Conservation (phyloP, 2,329 filamentous ascomycete species). For the Fusarium nanum region DNA sequence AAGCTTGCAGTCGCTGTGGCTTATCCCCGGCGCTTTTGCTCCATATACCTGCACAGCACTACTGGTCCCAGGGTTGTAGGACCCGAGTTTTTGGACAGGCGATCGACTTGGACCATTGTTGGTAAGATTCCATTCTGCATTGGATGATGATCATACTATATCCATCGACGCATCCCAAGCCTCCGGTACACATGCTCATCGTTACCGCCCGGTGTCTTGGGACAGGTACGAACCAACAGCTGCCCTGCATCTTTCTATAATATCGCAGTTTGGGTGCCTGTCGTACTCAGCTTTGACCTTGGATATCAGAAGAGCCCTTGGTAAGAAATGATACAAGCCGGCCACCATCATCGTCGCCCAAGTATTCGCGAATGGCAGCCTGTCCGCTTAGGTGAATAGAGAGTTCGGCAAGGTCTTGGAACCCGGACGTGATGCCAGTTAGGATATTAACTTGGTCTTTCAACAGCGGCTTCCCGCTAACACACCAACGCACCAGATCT, state of each 20-base stretch:
- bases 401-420: constrained; percentile 46
- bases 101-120: constrained; percentile 26
- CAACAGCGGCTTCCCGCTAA: constrained; percentile 45
- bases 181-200: constrained; percentile 6
- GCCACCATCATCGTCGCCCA: constrained; percentile 48
- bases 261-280: neutral
- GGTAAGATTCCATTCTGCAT: constrained; percentile 2
- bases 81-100: constrained; percentile 19
- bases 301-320: constrained; percentile 32
- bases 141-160: constrained; percentile 10
- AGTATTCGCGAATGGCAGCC: constrained; percentile 39
- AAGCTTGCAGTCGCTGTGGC: constrained; percentile 22
- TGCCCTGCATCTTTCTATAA: constrained; percentile 11
- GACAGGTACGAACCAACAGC: constrained; percentile 9
- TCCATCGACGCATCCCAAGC: neutral
- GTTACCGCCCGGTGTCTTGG: constrained; percentile 9
- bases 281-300: neutral
- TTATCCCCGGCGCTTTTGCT: constrained; percentile 7
- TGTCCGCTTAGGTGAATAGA: constrained; percentile 32
- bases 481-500: constrained; percentile 43
- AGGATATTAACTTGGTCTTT: constrained; percentile 45
- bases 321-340: constrained; percentile 49
- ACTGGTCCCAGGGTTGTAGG: constrained; percentile 1
- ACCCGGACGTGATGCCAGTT: constrained; percentile 44
- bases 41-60: neutral